Evolutionary conservation across 768 basidiomycete genomes (phyloP).

Genomic region (Pisolithus albus): DNA sequence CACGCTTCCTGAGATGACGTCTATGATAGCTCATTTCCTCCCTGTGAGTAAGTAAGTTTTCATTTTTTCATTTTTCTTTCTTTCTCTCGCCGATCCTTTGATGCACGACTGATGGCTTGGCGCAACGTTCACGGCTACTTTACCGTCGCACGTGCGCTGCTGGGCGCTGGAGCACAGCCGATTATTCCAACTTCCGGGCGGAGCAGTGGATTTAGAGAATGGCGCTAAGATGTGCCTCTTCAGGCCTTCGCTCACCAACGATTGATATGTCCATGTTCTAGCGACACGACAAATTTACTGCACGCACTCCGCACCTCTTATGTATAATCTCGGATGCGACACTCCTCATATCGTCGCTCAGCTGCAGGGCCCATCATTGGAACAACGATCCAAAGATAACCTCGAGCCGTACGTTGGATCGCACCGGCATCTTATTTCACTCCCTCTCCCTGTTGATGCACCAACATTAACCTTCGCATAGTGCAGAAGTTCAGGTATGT

Average conservation of each 20-base stretch:
- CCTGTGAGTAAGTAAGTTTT: too few species aligned
- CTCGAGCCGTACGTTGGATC: constrained; percentile 11
- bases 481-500: constrained; percentile 38
- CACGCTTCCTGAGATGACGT: too few species aligned
- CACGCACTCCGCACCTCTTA: not conserved
- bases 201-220: not conserved
- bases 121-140: too few species aligned
- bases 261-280: constrained; percentile 19
- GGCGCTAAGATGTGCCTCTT: constrained; percentile 13
- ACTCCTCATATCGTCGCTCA: too few species aligned
- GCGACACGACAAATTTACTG: constrained; percentile 6
- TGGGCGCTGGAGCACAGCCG: too few species aligned
- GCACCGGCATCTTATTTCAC: constrained; percentile 24
- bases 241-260: constrained; percentile 10
- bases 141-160: too few species aligned
- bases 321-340: constrained; percentile 1
- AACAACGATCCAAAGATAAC: not conserved
- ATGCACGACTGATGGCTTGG: too few species aligned
- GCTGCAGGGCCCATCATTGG: too few species aligned
- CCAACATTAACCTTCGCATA: constrained; percentile 37
- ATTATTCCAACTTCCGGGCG: constrained; percentile 7
- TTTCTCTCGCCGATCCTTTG: too few species aligned
- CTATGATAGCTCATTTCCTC: too few species aligned
- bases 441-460: constrained; percentile 31
- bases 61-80: too few species aligned